Base-by-base conservation (phyloP, 169 alveolate genomes). In the Plasmodium inui region DNA sequence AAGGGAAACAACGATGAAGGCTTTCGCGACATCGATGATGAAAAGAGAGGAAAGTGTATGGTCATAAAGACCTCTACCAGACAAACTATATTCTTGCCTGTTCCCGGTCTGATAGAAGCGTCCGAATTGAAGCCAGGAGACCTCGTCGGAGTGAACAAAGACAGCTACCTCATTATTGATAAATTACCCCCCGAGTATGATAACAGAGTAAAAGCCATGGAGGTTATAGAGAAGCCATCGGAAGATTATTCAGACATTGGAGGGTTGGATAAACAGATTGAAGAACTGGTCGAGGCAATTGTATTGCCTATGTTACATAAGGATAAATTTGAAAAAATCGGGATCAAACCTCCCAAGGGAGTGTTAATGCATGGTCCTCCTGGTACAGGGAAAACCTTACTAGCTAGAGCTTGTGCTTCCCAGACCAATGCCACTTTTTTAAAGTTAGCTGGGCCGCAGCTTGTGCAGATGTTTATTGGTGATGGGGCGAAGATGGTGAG, bases 281-380 rank as follows among this genome's bases (percentile, higher is more conserved):
- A 99, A 95, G 99, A 99, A 93, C 98, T 99, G 78, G 98, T 98
- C 44, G 99, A 99, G 97, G 99, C 99, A 22, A 70, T 98, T 55
- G 99, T 99, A 3, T 97, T 99, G 3, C 99, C 99, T 55, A 98
- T 99, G 97, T 98, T 99, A 44, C 99, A 99, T 97, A 99, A 98
- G 97, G 99, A 99, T 55, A 96, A 98, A 84, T 99, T 99, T 95
- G 99, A 99, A 71, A 98, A 98, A 90, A 98, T 99, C 30, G 99
- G 99, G 74, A 99, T 99, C 73, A 97, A 98, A 92, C 99, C 99
- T 41, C 99, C 99, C 3, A 99, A 99, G 95, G 99, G 99, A 3
- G 98, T 98, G 46, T 94, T 99, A 61, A 98, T 99, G 99, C 98
- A 98, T 95, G 99, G 99, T 19, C 99, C 99, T 0, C 99, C 99